Evolutionary conservation across 78 protist genomes (phyloP).

Genomic region (Fonticula alba): DNA sequence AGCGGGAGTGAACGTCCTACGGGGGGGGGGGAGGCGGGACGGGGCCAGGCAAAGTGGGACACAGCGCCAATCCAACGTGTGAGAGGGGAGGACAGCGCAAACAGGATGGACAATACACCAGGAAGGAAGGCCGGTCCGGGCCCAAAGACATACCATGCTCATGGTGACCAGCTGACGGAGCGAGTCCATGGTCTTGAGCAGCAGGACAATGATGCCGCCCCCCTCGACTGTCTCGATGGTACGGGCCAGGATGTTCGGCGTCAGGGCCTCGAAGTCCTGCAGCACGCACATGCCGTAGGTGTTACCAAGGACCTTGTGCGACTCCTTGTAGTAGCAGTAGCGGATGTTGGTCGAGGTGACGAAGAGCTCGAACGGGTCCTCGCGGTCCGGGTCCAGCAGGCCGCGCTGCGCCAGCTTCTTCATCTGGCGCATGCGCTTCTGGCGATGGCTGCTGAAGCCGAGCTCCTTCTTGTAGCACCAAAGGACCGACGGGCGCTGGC

Average conservation of each 20-base stretch:
- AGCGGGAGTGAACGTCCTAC: constrained; percentile 77
- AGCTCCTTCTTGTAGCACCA: constrained; percentile 95
- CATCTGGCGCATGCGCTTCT: constrained; percentile 42
- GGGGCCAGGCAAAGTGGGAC: too few relatives aligned
- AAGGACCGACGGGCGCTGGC: constrained; percentile 74
- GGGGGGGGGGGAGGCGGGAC: background rate
- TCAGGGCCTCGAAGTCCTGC: constrained; percentile 94
- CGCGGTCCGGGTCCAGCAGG: constrained; percentile 33
- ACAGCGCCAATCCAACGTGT: background rate
- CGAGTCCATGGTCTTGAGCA: constrained; percentile 65
- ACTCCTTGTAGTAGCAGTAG: constrained; percentile 75
- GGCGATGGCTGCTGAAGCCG: constrained; percentile 29
- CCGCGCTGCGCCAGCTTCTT: constrained; percentile 38
- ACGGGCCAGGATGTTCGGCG: constrained; percentile 95
- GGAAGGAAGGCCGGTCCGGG: background rate
- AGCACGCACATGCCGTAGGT: constrained; percentile 94
- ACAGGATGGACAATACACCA: background rate
- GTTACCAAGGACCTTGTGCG: constrained; percentile 89
- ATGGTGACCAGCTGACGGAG: constrained; percentile 69
- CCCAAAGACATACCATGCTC: constrained; percentile 76
- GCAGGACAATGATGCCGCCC: constrained; percentile 84
- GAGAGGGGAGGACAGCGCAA: background rate
- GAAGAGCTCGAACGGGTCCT: constrained; percentile 86
- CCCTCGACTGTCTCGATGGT: constrained; percentile 97
- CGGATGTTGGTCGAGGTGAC: constrained; percentile 74